Base-by-base conservation (phyloP, 805 yeast genomes). In the Ogataea nakhonphanomensis region DNA sequence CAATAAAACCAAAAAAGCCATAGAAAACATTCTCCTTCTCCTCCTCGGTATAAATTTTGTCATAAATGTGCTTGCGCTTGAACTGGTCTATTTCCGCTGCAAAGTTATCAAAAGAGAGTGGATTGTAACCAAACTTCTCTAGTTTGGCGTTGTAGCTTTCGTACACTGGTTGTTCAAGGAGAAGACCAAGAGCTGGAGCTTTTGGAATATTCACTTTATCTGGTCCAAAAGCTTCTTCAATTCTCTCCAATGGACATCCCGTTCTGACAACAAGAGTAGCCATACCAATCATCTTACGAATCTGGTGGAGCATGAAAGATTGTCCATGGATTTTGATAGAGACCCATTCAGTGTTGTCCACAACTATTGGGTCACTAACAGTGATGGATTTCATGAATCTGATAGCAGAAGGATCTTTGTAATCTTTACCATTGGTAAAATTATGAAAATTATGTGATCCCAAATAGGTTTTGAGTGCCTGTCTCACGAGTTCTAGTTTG, bases 311-410 rank as follows among this genome's bases (percentile, higher is more conserved):
- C 98, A 93, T 93, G 64, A 93, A 93, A 3, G 96, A 87, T 66
- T 93, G 99, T 7, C 99, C 99, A 62, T 93, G 99, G 50, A 93
- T 87, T 67, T 91, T 90, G 56, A 93, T 83, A 2, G 96, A 86
- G 2, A 87, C 75, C 99, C 99, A 93, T 59, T 93, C 98, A 6
- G 96, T 89, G 33, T 86, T 89, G 57, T 90, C 86, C 50, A 91
- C 90, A 37, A 88, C 82, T 61, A 88, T 86, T 2, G 98, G 98
- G 2, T 86, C 95, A 12, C 89, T 76, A 0, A 88, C 95, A 1
- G 75, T 71, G 35, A 91, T 73, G 13, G 76, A 66, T 55, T 85
- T 85, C 88, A 93, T 90, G 60, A 69, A 85, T 54, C 99, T 73
- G 36, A 74, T 70, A 2, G 97, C 84, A 48, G 95, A 83, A 13